Conservation (phyloP, 495 filamentous ascomycete species). For the Amphirosellinia nigrospora region DNA sequence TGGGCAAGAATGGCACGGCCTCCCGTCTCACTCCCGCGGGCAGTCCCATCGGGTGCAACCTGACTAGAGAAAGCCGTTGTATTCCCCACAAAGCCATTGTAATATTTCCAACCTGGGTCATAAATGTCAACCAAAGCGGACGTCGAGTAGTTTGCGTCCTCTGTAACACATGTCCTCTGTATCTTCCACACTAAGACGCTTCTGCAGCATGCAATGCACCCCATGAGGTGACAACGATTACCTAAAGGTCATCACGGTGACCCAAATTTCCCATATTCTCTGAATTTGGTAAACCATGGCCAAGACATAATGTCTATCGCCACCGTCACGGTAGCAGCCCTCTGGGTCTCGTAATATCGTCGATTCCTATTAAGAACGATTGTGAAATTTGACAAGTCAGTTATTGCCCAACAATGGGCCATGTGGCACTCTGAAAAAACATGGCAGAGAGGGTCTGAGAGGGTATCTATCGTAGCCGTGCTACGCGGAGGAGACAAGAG, state of each 20-base stretch:
- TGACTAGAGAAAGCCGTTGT: conserved; percentile 14
- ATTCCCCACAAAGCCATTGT: conserved; percentile 8
- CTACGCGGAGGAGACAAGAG: conserved; percentile 3
- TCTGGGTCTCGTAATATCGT: conserved; percentile 5
- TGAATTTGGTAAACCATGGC: not conserved
- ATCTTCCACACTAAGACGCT: not conserved
- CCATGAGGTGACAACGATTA: not conserved
- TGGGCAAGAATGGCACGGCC: conserved; percentile 24
- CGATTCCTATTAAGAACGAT: conserved; percentile 11
- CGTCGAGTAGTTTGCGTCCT: not conserved
- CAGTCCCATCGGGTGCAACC: conserved; percentile 5
- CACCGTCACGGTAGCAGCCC: not conserved
- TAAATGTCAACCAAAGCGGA: not conserved
- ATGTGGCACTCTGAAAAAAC: conserved; percentile 12
- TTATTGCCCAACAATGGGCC: conserved; percentile 14
- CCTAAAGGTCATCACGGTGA: not conserved
- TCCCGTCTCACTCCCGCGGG: conserved; percentile 26
- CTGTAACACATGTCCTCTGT: not conserved
- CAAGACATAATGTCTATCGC: not conserved
- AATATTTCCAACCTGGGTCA: not conserved
- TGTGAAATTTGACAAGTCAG: conserved; percentile 24
- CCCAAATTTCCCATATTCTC: not conserved
- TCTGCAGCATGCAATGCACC: not conserved
- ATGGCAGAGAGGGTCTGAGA: conserved; percentile 2
- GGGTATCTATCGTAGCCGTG: conserved; percentile 17